A percentile compares a stretch with the other conserved stretches of the same genome.
Conservation (phyloP, 257 asterid genomes). For the Solanum tacnaense region DNA sequence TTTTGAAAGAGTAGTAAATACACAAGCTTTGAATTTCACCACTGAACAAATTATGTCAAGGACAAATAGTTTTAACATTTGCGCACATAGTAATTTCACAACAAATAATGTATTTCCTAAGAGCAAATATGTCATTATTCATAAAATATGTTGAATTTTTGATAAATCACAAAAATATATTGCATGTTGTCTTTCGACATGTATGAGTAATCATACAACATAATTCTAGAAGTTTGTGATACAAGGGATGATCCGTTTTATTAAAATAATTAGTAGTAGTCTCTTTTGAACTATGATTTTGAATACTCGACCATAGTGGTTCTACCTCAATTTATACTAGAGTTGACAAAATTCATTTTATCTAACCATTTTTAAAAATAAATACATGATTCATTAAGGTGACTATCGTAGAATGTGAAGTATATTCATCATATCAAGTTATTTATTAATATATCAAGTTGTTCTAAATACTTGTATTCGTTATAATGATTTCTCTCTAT, state of each 20-base stretch:
- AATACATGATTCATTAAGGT: neutral
- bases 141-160: neutral
- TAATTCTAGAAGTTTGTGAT: neutral
- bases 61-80: neutral
- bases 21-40: neutral
- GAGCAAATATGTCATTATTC: neutral
- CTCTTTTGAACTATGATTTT: neutral
- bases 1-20: neutral
- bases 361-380: no score
- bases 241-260: neutral
- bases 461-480: no score
- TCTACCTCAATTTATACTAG: neutral
- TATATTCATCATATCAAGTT: neutral
- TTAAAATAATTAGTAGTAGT: neutral
- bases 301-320: neutral
- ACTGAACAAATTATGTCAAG: neutral
- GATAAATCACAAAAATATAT: neutral
- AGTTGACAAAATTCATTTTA: neutral
- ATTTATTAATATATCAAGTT: neutral
- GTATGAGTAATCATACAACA: neutral
- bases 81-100: neutral
- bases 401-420: neutral
- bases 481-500: neutral
- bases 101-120: neutral
- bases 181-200: neutral